Evolutionary conservation across 2,329 filamentous ascomycete genomes (phyloP).

Genomic region (Aspergillus tamarii): DNA sequence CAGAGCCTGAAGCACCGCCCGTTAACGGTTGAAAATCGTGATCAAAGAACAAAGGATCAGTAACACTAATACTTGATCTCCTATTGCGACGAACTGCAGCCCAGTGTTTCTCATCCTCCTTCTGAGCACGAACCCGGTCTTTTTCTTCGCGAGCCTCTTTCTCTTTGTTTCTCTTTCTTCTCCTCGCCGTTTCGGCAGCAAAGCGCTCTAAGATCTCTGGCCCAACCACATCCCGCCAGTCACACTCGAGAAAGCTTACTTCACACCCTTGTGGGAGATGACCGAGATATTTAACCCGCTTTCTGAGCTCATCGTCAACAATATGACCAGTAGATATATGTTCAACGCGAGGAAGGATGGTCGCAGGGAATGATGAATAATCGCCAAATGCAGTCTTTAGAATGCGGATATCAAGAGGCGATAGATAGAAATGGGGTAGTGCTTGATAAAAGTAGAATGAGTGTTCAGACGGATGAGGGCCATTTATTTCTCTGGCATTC

Average conservation of each 20-base stretch:
- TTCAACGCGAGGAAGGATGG: conserved; percentile 82
- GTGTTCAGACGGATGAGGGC: conserved; percentile 52
- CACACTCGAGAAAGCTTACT: conserved; percentile 87
- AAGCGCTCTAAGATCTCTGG: conserved; percentile 76
- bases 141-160: conserved; percentile 87
- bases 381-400: conserved; percentile 85
- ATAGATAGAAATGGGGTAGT: conserved; percentile 84
- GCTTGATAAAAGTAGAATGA: conserved; percentile 87
- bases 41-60: conserved; percentile 55
- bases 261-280: conserved; percentile 91
- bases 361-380: conserved; percentile 81
- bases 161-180: conserved; percentile 76
- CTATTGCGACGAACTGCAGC: conserved; percentile 67
- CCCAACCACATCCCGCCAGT: conserved; percentile 88
- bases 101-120: conserved; percentile 68
- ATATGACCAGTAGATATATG: conserved; percentile 86
- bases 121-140: conserved; percentile 79
- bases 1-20: conserved; percentile 37
- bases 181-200: conserved; percentile 72
- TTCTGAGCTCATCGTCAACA: conserved; percentile 81
- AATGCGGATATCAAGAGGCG: conserved; percentile 88
- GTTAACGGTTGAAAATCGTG: conserved; percentile 69
- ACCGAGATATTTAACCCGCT: conserved; percentile 81
- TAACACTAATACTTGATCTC: conserved; percentile 54
- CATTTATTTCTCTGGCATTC: conserved; percentile 39